Conservation (phyloP, 345 rosid genomes). For the Camelina sativa region DNA sequence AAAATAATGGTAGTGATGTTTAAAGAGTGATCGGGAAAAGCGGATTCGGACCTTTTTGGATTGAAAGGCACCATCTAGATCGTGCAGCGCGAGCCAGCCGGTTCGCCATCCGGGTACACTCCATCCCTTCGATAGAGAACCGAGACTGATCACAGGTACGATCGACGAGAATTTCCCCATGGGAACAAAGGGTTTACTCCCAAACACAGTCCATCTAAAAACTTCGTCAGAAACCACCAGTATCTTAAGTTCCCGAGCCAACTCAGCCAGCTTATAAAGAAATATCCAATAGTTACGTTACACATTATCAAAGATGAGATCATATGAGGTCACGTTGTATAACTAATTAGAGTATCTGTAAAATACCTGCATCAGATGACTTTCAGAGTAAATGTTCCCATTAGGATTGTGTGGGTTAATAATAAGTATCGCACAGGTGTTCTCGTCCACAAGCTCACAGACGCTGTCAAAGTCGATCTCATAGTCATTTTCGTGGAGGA, state of each 20-base stretch:
- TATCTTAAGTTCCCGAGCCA: too few species aligned
- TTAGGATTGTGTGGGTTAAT: slow-evolving; percentile 49
- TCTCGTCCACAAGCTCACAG: slow-evolving; percentile 51
- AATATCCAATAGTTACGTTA: too few species aligned
- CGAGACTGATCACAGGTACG: slow-evolving; percentile 57
- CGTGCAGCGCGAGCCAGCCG: slow-evolving; percentile 56
- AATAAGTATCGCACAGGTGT: slow-evolving; percentile 58
- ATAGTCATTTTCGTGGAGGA: slow-evolving; percentile 50
- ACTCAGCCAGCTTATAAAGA: too few species aligned
- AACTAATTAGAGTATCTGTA: not conserved
- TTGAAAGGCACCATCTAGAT: slow-evolving; percentile 48
- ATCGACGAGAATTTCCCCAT: slow-evolving; percentile 58
- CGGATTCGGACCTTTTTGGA: slow-evolving; percentile 44
- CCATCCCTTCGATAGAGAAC: slow-evolving; percentile 66
- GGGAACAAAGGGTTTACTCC: slow-evolving; percentile 51
- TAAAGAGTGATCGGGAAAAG: not conserved
- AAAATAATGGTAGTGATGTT: not conserved
- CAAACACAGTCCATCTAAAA: slow-evolving; percentile 42
- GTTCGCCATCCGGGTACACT: slow-evolving; percentile 65
- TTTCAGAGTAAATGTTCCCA: slow-evolving; percentile 46
- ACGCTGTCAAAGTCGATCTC: slow-evolving; percentile 59
- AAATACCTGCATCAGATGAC: slow-evolving; percentile 48
- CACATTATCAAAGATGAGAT: too few species aligned
- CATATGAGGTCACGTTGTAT: not conserved
- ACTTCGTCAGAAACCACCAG: too few species aligned